These are phyloP conservation scores for Fusarium guadeloupense DNA, from an alignment of 2,329 filamentous ascomycete genomes.

Conservation along the genomic window DNA sequence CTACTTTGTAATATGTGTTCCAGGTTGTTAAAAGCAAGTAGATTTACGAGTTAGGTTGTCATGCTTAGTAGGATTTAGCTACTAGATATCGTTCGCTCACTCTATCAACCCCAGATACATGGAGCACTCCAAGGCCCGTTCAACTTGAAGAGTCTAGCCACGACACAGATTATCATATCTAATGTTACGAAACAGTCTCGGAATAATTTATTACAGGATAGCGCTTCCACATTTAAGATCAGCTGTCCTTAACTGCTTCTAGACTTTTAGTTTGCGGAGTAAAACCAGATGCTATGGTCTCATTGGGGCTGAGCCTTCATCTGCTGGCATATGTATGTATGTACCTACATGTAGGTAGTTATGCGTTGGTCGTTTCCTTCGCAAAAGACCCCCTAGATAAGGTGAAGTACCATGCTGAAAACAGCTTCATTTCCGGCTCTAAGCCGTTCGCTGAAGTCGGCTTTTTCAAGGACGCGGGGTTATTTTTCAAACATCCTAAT, in stretches of 20 bases:
- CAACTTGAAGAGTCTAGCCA: slow-evolving; percentile 2
- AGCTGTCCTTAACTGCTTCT: slow-evolving; percentile 32
- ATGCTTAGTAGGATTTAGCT: too few species aligned
- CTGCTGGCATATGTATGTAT: slow-evolving; percentile 1
- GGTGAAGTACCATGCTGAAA: slow-evolving; percentile 12
- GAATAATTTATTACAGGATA: neutral
- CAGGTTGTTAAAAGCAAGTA: too few species aligned
- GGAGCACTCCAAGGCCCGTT: slow-evolving; percentile 13
- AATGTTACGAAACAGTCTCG: neutral
- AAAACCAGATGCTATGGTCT: slow-evolving; percentile 13
- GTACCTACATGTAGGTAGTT: too few species aligned
- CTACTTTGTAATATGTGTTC: too few species aligned
- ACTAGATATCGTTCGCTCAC: too few species aligned
- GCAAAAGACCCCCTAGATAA: slow-evolving; percentile 12
- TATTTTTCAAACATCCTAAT: neutral
- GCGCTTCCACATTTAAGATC: slow-evolving; percentile 26
- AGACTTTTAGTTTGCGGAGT: slow-evolving; percentile 22
- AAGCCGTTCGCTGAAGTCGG: slow-evolving; percentile 3
- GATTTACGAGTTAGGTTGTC: too few species aligned
- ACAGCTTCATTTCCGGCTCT: neutral
- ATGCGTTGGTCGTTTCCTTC: slow-evolving; percentile 22
- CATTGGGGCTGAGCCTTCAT: slow-evolving; percentile 17
- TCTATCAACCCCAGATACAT: slow-evolving; percentile 25
- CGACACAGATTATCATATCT: neutral
- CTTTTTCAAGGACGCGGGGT: slow-evolving; percentile 4